Percentiles rank a stretch among this genome's conserved stretches.
Conservation (phyloP, 2,329 filamentous ascomycete genomes). For the Canariomyces notabilis region DNA sequence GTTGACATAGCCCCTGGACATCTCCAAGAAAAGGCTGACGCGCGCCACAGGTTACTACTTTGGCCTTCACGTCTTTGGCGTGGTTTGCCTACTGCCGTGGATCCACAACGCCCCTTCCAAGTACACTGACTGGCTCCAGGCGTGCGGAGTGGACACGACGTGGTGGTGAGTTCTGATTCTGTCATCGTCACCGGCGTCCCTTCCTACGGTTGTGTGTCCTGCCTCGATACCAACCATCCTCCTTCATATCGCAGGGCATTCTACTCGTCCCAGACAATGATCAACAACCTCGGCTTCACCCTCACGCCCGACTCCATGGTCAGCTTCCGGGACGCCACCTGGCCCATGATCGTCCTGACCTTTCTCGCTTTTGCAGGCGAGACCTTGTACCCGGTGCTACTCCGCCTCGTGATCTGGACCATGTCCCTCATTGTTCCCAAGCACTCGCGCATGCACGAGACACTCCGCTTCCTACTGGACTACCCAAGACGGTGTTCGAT, state of each 20-base stretch:
- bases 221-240: no score
- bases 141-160: slow-evolving; percentile 35
- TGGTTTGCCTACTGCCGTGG: slow-evolving; percentile 45
- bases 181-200: no score
- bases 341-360: neutral
- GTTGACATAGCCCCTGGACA: neutral
- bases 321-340: neutral
- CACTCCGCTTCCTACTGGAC: slow-evolving; percentile 54
- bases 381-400: slow-evolving; percentile 53
- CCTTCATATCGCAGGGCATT: neutral
- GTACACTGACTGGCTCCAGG: slow-evolving; percentile 36
- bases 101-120: slow-evolving; percentile 37
- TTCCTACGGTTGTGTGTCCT: no score
- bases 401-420: slow-evolving; percentile 54
- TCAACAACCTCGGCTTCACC: neutral
- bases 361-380: slow-evolving; percentile 41
- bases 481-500: slow-evolving; percentile 61
- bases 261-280: neutral
- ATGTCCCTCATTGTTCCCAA: slow-evolving; percentile 43
- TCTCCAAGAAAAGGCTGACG: slow-evolving; percentile 1
- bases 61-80: slow-evolving; percentile 42
- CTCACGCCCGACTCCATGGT: neutral
- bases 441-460: slow-evolving; percentile 35
- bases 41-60: slow-evolving; percentile 38
- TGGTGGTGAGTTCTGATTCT: slow-evolving; percentile 37